Percentiles rank a stretch among this genome's conserved stretches.
Evolutionary conservation across 495 filamentous ascomycete genomes (phyloP).

Genomic region (Neurospora sp.): DNA sequence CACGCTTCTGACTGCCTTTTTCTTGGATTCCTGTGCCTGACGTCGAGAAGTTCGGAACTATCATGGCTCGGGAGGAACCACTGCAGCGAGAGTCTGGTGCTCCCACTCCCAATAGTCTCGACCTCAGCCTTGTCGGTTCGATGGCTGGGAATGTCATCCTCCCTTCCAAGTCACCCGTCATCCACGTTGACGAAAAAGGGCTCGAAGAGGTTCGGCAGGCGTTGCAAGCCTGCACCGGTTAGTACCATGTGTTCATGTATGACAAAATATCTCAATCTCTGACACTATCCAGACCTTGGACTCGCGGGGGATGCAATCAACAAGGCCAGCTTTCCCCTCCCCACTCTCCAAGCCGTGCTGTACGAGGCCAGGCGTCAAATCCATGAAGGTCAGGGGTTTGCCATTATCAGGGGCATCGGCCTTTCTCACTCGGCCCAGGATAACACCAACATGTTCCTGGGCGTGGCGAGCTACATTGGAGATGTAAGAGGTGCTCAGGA

Average conservation of each 20-base stretch:
- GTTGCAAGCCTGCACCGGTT: slow-evolving; percentile 26
- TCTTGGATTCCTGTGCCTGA: not conserved
- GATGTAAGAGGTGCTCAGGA: slow-evolving; percentile 40
- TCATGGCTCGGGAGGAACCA: not conserved
- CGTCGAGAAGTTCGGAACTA: not conserved
- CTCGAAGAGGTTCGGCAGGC: slow-evolving; percentile 7
- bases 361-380: slow-evolving; percentile 20
- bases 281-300: slow-evolving; percentile 19
- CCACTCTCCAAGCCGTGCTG: slow-evolving; percentile 21
- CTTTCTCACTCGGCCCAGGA: slow-evolving; percentile 28
- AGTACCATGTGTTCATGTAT: slow-evolving; percentile 1
- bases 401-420: slow-evolving; percentile 37
- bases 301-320: slow-evolving; percentile 26
- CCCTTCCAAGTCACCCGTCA: not conserved
- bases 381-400: slow-evolving; percentile 36
- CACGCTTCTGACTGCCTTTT: not conserved
- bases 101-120: not conserved
- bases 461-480: slow-evolving; percentile 40
- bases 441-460: slow-evolving; percentile 39
- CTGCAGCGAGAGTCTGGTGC: not conserved
- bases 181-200: slow-evolving; percentile 4
- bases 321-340: slow-evolving; percentile 30
- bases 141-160: slow-evolving; percentile 1
- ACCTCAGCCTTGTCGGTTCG: slow-evolving; percentile 2
- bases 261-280: not conserved